A percentile compares a stretch with the other conserved stretches of the same genome.
phyloP scores from a whole-genome alignment of 2,329 filamentous ascomycete genomes.

The Cytospora leucostoma region DNA sequence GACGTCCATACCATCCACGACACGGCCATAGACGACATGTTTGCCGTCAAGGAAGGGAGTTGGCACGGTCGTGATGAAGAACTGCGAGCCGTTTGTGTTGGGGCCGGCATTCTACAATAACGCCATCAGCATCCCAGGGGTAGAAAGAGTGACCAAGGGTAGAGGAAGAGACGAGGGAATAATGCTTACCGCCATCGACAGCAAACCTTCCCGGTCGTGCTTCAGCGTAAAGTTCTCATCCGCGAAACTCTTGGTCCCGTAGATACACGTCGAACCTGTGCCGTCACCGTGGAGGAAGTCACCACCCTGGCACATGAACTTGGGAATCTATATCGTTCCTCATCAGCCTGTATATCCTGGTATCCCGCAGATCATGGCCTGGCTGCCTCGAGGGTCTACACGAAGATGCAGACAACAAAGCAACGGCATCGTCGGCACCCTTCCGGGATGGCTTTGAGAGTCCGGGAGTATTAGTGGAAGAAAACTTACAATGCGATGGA shows the following conservation, averaged over 20 bases:
- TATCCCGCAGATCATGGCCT: constrained; percentile 13
- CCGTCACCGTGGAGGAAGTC: constrained; percentile 95
- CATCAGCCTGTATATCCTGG: background rate
- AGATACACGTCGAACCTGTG: constrained; percentile 85
- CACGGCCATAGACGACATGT: constrained; percentile 93
- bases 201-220: constrained; percentile 76
- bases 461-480: constrained; percentile 7
- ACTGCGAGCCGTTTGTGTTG: constrained; percentile 92
- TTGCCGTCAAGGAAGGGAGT: constrained; percentile 90
- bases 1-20: constrained; percentile 86
- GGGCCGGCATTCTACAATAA: constrained; percentile 76
- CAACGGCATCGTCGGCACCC: background rate
- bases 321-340: constrained; percentile 67
- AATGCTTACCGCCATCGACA: constrained; percentile 87
- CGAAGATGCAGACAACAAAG: too few species aligned
- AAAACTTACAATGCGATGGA: constrained; percentile 80
- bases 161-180: constrained; percentile 6
- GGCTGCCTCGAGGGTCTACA: background rate
- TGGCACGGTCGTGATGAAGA: constrained; percentile 91
- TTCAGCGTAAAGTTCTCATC: constrained; percentile 87
- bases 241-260: constrained; percentile 78
- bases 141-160: constrained; percentile 15
- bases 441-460: background rate
- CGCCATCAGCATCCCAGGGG: background rate
- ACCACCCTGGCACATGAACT: constrained; percentile 97